Percentiles rank a stretch among this genome's conserved stretches.
Evolutionary conservation across 2,329 filamentous ascomycete species (phyloP).

Genomic region (Lasiodiplodia sp.): DNA sequence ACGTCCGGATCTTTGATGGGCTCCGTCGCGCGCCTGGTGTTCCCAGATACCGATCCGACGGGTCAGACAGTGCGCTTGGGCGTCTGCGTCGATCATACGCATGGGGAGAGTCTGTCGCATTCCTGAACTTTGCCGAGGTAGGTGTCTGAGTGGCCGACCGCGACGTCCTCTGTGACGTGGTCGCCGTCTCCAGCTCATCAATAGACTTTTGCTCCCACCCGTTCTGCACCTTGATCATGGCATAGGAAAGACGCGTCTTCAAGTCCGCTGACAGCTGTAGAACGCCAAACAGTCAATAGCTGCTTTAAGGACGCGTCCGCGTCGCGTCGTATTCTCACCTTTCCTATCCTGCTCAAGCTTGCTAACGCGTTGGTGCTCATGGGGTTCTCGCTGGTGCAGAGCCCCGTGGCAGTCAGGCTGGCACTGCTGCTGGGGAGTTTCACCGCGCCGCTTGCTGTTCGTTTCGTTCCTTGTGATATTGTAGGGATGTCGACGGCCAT

Average conservation of each 20-base stretch:
- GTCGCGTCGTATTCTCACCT: constrained; percentile 61
- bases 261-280: constrained; percentile 77
- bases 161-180: constrained; percentile 33
- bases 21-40: constrained; percentile 37
- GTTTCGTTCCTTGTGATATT: constrained; percentile 66
- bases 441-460: constrained; percentile 77
- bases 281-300: constrained; percentile 32
- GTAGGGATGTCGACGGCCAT: constrained; percentile 51
- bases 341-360: constrained; percentile 74
- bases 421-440: constrained; percentile 50
- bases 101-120: constrained; percentile 42
- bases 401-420: constrained; percentile 12
- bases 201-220: constrained; percentile 84
- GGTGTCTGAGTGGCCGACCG: constrained; percentile 25
- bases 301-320: constrained; percentile 25
- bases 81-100: constrained; percentile 36
- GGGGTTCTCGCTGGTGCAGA: constrained; percentile 61
- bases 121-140: constrained; percentile 33
- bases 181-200: constrained; percentile 70
- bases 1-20: constrained; percentile 12
- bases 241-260: constrained; percentile 85
- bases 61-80: constrained; percentile 47
- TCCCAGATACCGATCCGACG: constrained; percentile 42
- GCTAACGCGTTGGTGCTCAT: constrained; percentile 75
- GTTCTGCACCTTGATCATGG: constrained; percentile 88